phyloP scores from a whole-genome alignment of 352 stramenopile species.

The Phytophthora pinifolia region DNA sequence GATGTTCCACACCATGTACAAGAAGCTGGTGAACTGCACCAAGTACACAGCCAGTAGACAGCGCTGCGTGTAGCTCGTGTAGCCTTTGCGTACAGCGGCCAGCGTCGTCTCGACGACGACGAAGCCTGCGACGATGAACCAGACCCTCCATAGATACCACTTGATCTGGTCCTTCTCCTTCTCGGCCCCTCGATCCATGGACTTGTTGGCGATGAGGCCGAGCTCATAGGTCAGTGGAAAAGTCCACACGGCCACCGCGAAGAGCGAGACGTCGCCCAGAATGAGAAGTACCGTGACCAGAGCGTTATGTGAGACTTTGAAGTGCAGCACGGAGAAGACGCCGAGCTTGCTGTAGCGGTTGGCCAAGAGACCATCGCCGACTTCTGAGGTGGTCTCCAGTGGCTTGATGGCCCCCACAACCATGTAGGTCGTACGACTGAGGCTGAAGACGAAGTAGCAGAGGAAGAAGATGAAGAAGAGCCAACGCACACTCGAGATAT shows the following conservation, averaged over 20 bases:
- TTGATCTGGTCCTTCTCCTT: slow-evolving; percentile 44
- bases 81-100: slow-evolving; percentile 32
- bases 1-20: slow-evolving; percentile 49
- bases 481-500: slow-evolving; percentile 59
- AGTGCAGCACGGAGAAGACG: slow-evolving; percentile 41
- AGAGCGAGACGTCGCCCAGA: slow-evolving; percentile 37
- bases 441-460: slow-evolving; percentile 39
- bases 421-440: slow-evolving; percentile 39
- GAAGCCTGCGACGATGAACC: slow-evolving; percentile 35
- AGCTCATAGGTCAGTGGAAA: slow-evolving; percentile 50
- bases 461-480: slow-evolving; percentile 63
- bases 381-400: slow-evolving; percentile 17
- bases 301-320: slow-evolving; percentile 35
- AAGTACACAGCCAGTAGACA: slow-evolving; percentile 46
- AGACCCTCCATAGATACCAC: slow-evolving; percentile 34
- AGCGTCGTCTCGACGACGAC: slow-evolving; percentile 30
- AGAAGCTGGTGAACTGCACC: slow-evolving; percentile 41
- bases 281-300: slow-evolving; percentile 32
- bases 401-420: slow-evolving; percentile 28
- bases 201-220: slow-evolving; percentile 38
- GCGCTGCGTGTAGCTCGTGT: slow-evolving; percentile 45
- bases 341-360: slow-evolving; percentile 36
- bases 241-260: slow-evolving; percentile 47
- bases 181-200: slow-evolving; percentile 48
- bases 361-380: slow-evolving; percentile 7